A percentile compares a stretch with the other conserved stretches of the same genome.
phyloP scores from a whole-genome alignment of 371 early-diverging fungal species.

The Circinella umbellata region DNA sequence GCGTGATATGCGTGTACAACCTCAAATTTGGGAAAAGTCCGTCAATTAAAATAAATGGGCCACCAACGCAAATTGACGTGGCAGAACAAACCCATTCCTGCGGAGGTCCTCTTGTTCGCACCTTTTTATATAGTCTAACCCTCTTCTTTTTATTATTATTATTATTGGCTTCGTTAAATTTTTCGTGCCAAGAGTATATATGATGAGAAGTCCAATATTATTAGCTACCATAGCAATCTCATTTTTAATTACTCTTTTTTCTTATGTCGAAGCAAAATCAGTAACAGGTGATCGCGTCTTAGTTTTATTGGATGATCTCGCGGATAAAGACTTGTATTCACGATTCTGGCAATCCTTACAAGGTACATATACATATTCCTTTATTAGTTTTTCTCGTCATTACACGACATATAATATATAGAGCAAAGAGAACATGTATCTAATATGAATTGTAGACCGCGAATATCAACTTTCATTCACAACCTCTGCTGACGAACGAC shows the following conservation, averaged over 20 bases:
- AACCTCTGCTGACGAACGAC: conserved; percentile 36
- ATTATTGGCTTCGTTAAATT: no score
- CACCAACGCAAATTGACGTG: no score
- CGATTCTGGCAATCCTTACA: conserved; percentile 67
- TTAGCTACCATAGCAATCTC: conserved; percentile 1
- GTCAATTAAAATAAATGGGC: no score
- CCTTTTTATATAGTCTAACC: no score
- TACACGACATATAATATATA: no score
- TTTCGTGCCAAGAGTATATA: background rate
- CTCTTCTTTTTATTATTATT: no score
- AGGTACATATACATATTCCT: conserved; percentile 45
- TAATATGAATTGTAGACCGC: conserved; percentile 53
- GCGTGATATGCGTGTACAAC: no score
- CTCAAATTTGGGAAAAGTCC: no score
- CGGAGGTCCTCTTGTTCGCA: no score
- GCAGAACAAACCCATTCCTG: no score
- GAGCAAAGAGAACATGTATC: no score
- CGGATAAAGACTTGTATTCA: conserved; percentile 55
- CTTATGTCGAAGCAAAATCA: conserved; percentile 58
- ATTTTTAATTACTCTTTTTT: conserved; percentile 19
- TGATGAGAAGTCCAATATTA: conserved; percentile 9
- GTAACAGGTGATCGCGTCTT: conserved; percentile 70
- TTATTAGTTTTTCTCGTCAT: background rate
- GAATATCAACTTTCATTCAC: conserved; percentile 63
- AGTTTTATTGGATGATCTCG: conserved; percentile 73